phyloP scores from a whole-genome alignment of 169 alveolate species.

The Besnoitia besnoiti region DNA sequence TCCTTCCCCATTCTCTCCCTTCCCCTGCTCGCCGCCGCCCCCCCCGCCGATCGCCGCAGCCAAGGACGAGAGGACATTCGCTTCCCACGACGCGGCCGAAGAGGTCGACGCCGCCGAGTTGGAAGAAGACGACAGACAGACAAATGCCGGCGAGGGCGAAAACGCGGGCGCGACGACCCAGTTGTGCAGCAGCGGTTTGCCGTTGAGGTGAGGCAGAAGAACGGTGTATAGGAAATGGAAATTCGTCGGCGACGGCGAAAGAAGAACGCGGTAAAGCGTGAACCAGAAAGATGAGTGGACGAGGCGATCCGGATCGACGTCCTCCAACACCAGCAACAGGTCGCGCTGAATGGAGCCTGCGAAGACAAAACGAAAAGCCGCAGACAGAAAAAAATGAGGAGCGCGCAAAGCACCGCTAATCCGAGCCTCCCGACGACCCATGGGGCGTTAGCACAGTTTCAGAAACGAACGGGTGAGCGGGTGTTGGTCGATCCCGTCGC shows the following conservation, averaged over 20 bases:
- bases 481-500: no score
- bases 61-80: not conserved
- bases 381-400: not conserved
- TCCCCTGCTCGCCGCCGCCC: not conserved
- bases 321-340: constrained; percentile 71
- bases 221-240: constrained; percentile 71
- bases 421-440: no score
- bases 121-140: not conserved
- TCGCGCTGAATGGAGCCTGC: constrained; percentile 69
- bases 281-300: constrained; percentile 77
- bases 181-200: constrained; percentile 70
- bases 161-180: constrained; percentile 61
- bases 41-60: constrained; percentile 19
- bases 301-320: constrained; percentile 51
- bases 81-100: constrained; percentile 34
- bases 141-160: constrained; percentile 6
- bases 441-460: no score
- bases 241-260: constrained; percentile 62
- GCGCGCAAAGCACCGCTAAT: no score
- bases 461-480: no score
- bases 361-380: constrained; percentile 27
- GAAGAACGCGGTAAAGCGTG: constrained; percentile 64
- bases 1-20: not conserved
- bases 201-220: constrained; percentile 73
- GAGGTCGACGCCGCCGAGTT: not conserved